These are phyloP conservation scores for Favolaschia claudopus DNA, from an alignment of 768 basidiomycete genomes.

Conservation along the genomic window DNA sequence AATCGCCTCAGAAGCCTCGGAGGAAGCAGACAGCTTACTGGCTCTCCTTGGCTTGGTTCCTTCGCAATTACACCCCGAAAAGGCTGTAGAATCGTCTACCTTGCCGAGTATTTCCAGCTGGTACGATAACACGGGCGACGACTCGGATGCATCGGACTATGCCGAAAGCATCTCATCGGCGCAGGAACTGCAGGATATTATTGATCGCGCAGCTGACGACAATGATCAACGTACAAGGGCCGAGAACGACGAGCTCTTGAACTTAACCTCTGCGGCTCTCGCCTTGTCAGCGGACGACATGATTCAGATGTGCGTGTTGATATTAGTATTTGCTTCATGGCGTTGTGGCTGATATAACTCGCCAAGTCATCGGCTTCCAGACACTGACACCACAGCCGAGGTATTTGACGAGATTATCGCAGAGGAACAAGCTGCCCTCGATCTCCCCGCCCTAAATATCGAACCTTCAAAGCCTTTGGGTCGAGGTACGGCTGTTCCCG, in stretches of 20 bases:
- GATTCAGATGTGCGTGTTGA: slow-evolving; percentile 19
- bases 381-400: not conserved
- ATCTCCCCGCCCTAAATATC: not conserved
- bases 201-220: no score
- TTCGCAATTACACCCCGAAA: not conserved
- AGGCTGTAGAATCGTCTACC: not conserved
- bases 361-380: no score
- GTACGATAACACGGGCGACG: not conserved
- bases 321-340: no score
- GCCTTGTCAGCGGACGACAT: slow-evolving; percentile 17
- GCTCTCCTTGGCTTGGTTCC: slow-evolving; percentile 29
- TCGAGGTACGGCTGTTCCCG: not conserved
- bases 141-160: not conserved
- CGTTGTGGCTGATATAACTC: no score
- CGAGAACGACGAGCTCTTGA: not conserved
- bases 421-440: not conserved
- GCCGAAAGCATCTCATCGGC: no score
- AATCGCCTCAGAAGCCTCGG: slow-evolving; percentile 19
- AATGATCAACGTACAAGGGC: no score
- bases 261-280: not conserved
- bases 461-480: slow-evolving; percentile 8
- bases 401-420: not conserved
- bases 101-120: not conserved
- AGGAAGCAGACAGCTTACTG: slow-evolving; percentile 28
- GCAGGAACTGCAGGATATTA: no score